These are phyloP conservation scores for Juncus inflexus DNA, from an alignment of 176 grass and related monocot genomes.

Conservation along the genomic window DNA sequence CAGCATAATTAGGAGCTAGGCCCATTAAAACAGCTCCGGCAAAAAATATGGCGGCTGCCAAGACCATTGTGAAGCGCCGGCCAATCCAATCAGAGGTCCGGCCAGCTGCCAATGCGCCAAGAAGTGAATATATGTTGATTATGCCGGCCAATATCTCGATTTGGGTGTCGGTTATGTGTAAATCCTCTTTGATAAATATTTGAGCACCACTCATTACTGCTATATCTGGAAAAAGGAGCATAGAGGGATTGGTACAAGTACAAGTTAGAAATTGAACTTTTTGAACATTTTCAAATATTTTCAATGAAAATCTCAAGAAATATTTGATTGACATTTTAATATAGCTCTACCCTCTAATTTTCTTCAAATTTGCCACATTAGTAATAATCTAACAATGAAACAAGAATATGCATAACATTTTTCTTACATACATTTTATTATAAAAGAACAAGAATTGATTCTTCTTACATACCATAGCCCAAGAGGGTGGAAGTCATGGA, in stretches of 20 bases:
- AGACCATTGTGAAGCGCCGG: constrained; percentile 72
- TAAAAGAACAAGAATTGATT: too few relatives aligned
- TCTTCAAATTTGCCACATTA: too few relatives aligned
- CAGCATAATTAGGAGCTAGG: constrained; percentile 52
- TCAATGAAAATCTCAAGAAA: too few relatives aligned
- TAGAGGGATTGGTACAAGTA: too few relatives aligned
- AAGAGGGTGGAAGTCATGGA: constrained; percentile 24
- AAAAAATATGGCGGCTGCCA: constrained; percentile 81
- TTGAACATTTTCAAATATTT: too few relatives aligned
- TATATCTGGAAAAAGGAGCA: constrained; percentile 39
- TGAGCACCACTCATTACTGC: constrained; percentile 87
- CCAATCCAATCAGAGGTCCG: constrained; percentile 83
- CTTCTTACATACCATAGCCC: constrained; percentile 14
- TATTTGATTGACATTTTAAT: too few relatives aligned
- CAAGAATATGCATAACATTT: too few relatives aligned
- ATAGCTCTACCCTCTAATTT: too few relatives aligned
- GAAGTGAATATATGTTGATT: constrained; percentile 71
- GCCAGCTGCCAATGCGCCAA: constrained; percentile 67
- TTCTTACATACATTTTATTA: too few relatives aligned
- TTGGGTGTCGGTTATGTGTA: constrained; percentile 71
- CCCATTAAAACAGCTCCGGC: constrained; percentile 69
- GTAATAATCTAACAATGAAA: too few relatives aligned
- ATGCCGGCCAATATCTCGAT: constrained; percentile 79
- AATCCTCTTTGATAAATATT: constrained; percentile 63
- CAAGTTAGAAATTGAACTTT: too few relatives aligned